These are phyloP conservation scores for Jackrogersella multiformis DNA, from an alignment of 495 filamentous ascomycete species.

Conservation along the genomic window DNA sequence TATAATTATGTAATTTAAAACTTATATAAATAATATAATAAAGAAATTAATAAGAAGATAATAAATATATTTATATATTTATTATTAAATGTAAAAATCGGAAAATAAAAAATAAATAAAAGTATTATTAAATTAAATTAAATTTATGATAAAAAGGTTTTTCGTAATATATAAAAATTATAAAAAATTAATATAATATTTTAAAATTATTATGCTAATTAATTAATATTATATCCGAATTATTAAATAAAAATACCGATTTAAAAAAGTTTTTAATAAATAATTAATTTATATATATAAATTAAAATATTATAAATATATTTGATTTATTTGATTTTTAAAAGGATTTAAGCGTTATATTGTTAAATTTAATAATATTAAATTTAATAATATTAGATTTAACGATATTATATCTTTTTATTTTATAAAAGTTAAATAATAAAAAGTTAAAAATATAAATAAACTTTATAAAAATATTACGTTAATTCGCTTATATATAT, in stretches of 20 bases:
- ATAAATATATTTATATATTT: background rate
- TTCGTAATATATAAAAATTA: background rate
- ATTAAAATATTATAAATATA: background rate
- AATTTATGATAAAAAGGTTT: background rate
- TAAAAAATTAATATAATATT: background rate
- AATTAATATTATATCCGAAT: background rate
- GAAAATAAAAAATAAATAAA: background rate
- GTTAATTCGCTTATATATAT: background rate
- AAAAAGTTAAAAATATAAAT: background rate
- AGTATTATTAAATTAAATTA: background rate
- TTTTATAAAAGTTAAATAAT: background rate
- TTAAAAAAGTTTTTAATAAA: background rate
- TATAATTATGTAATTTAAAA: background rate
- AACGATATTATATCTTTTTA: background rate
- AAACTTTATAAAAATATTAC: too few relatives aligned
- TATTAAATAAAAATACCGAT: background rate
- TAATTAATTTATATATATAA: background rate
- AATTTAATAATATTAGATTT: background rate
- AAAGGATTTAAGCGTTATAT: background rate
- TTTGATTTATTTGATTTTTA: background rate
- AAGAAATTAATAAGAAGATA: background rate
- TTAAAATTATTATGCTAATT: background rate
- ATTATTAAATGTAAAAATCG: background rate
- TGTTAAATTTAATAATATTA: too few relatives aligned
- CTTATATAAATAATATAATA: background rate